Base-by-base conservation (phyloP, 1,139 yeast species). In the Meyerozyma sp. region DNA sequence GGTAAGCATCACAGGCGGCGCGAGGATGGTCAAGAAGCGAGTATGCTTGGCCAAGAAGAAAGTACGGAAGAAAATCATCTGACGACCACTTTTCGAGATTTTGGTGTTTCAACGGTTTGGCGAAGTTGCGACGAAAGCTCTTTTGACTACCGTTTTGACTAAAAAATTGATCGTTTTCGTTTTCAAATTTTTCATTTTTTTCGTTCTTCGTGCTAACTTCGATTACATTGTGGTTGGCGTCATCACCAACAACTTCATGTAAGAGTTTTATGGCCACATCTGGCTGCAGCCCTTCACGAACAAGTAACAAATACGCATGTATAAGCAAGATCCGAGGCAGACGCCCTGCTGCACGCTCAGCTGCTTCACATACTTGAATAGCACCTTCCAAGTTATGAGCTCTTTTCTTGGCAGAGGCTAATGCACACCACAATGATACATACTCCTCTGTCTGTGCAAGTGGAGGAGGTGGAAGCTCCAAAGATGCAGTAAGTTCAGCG, bases 21-120 rank as follows among this genome's bases (percentile, higher is more conserved):
- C 79, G 58, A 29, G 81, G 81, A 39, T 70, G 64, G 45, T 70
- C 75, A 25, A 70, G 54, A 36, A 70, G 51, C 10, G 77, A 63
- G 51, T 77, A 74, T 0, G 82, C 82, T 48, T 70, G 70, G 2
- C 84, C 82, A 36, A 80, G 56, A n/a, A 80, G 62, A 47, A 75
- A 77, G 76, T 79, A 75, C 1, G 84, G 83, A 42, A 81, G 62
- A 49, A 79, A 80, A 49, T 77, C 81, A 8, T 72, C 69, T 8
- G 65, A 68, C 32, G 28, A 28, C 13, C 38, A 32, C 5, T 14
- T 8, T 6, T 18, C 35, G n/a, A n/a, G n/a, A n/a, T n/a, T n/a
- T n/a, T n/a, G n/a, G n/a, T n/a, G n/a, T n/a, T n/a, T n/a, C n/a
- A n/a, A n/a, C n/a, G n/a, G n/a, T n/a, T n/a, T n/a, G n/a, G n/a